Conservation (phyloP, 2,329 filamentous ascomycete species). For the Aotearoamyces nothofagi region DNA sequence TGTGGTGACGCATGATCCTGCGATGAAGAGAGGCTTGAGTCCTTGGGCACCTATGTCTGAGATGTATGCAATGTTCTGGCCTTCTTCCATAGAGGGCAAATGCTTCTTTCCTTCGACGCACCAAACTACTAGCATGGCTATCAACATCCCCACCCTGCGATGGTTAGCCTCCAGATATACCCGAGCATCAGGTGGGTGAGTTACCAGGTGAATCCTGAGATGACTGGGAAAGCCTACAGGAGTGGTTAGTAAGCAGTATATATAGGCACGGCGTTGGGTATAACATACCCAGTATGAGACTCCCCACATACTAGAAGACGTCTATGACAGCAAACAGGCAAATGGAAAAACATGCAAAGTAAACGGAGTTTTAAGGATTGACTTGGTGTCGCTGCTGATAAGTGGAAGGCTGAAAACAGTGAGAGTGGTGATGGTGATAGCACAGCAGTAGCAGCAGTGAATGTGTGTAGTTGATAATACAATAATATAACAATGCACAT, state of each 20-base stretch:
- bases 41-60: constrained; percentile 45
- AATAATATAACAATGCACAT: too few relatives aligned
- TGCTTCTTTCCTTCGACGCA: constrained; percentile 33
- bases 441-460: too few relatives aligned
- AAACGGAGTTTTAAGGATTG: too few relatives aligned
- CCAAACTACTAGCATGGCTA: constrained; percentile 61
- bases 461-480: too few relatives aligned
- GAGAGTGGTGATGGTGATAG: too few relatives aligned
- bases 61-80: constrained; percentile 55
- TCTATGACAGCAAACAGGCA: too few relatives aligned
- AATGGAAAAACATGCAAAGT: too few relatives aligned
- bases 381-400: too few relatives aligned
- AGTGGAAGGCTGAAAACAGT: too few relatives aligned
- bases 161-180: constrained; percentile 4
- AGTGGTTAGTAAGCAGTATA: neutral
- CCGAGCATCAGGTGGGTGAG: neutral
- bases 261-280: neutral
- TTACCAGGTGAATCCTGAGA: constrained; percentile 38
- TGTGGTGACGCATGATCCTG: constrained; percentile 55
- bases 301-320: constrained; percentile 20
- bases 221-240: constrained; percentile 46
- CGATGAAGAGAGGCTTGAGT: constrained; percentile 67
- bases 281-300: constrained; percentile 29
- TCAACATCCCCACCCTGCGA: constrained; percentile 46
- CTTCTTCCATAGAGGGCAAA: constrained; percentile 43